Percentiles rank a stretch among this genome's conserved stretches.
Conservation (phyloP, 805 yeast species). For the Candida michaelii region DNA sequence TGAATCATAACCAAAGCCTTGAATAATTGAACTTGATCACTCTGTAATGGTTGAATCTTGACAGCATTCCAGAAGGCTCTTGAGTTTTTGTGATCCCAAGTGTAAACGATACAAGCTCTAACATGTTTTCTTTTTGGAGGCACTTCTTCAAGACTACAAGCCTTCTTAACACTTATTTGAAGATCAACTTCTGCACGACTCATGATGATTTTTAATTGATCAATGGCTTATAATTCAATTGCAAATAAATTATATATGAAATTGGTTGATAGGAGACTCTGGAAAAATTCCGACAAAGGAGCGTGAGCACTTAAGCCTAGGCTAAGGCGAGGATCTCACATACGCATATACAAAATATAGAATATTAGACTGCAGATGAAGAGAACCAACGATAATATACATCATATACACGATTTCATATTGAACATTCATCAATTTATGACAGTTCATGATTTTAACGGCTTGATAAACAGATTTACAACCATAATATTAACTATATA, state of each 20-base stretch:
- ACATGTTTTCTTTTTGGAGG: constrained; percentile 97
- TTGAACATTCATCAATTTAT: no score
- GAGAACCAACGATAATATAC: background rate
- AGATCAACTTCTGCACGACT: constrained; percentile 48
- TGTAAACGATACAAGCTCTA: constrained; percentile 89
- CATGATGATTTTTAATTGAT: constrained; percentile 21
- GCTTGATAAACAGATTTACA: no score
- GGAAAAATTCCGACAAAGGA: constrained; percentile 2
- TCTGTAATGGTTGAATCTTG: constrained; percentile 74
- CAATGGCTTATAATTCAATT: background rate
- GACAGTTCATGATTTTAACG: no score
- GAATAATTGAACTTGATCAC: constrained; percentile 80
- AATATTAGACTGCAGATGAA: background rate
- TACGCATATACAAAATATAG: background rate
- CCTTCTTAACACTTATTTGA: constrained; percentile 68
- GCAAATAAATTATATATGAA: background rate
- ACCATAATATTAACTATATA: no score
- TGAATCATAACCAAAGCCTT: constrained; percentile 84
- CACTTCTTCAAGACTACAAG: constrained; percentile 79
- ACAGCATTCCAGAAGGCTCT: constrained; percentile 82
- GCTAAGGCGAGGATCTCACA: background rate
- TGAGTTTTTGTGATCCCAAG: constrained; percentile 92
- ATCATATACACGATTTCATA: no score
- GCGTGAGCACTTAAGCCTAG: constrained; percentile 1
- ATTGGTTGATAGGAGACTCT: constrained; percentile 1